phyloP scores from a whole-genome alignment of 192 early-diverging fungal species.

The Linderina pennispora region DNA sequence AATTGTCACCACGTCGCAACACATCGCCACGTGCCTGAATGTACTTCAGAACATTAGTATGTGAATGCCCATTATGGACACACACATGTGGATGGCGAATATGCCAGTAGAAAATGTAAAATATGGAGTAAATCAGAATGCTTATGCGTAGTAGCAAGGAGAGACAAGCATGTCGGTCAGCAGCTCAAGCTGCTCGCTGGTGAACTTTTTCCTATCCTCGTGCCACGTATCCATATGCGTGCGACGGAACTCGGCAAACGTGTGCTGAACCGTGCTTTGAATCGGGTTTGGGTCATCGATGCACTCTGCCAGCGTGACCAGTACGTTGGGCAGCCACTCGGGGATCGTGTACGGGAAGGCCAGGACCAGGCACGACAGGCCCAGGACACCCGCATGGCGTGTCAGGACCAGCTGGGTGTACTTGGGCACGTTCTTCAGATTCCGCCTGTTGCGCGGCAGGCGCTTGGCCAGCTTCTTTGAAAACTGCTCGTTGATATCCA shows the following conservation, averaged over 20 bases:
- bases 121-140: background rate
- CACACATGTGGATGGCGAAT: too few species aligned
- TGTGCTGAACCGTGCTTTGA: conserved; percentile 73
- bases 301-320: conserved; percentile 70
- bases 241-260: conserved; percentile 89
- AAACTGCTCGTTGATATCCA: conserved; percentile 32
- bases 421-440: conserved; percentile 17
- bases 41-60: too few species aligned
- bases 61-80: too few species aligned
- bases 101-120: too few species aligned
- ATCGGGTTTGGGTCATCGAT: conserved; percentile 83
- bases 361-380: conserved; percentile 76
- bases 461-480: conserved; percentile 21
- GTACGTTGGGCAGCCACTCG: conserved; percentile 80
- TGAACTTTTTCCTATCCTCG: conserved; percentile 74
- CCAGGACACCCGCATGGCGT: conserved; percentile 87
- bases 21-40: too few species aligned
- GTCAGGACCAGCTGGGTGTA: conserved; percentile 47
- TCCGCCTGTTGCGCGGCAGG: conserved; percentile 25
- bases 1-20: too few species aligned
- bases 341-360: conserved; percentile 95
- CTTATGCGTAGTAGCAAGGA: conserved; percentile 76
- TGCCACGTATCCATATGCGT: conserved; percentile 97
- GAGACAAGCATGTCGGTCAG: conserved; percentile 88
- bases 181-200: conserved; percentile 66